These are phyloP conservation scores for Shiraia bambusicola DNA, from an alignment of 2,329 filamentous ascomycete species.

Conservation along the genomic window DNA sequence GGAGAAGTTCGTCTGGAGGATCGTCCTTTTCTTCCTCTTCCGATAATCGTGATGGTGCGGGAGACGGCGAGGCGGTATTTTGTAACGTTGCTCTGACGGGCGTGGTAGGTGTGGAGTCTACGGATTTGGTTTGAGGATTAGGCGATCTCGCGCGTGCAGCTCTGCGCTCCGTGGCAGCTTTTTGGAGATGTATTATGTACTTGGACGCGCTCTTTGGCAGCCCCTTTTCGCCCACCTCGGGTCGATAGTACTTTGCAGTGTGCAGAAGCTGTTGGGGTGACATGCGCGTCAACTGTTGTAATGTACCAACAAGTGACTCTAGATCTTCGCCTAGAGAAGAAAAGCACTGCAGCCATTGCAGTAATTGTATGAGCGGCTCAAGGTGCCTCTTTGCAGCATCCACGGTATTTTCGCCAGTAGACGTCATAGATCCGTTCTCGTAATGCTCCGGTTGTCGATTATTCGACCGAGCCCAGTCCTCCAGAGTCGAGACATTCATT, in stretches of 20 bases:
- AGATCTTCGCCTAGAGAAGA: conserved; percentile 90
- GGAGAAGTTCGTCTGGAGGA: conserved; percentile 70
- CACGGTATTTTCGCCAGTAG: conserved; percentile 81
- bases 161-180: conserved; percentile 61
- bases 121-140: conserved; percentile 40
- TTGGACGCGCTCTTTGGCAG: conserved; percentile 85
- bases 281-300: conserved; percentile 83
- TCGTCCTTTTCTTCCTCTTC: conserved; percentile 66
- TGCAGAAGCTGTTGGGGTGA: conserved; percentile 89
- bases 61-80: conserved; percentile 29
- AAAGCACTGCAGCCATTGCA: conserved; percentile 98
- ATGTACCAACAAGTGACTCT: conserved; percentile 81
- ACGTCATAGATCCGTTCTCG: conserved; percentile 83
- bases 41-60: conserved; percentile 36
- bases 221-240: conserved; percentile 92
- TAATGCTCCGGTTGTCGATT: conserved; percentile 95
- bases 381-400: conserved; percentile 83
- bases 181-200: conserved; percentile 78
- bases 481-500: conserved; percentile 94
- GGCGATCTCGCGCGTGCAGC: conserved; percentile 36
- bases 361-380: conserved; percentile 84
- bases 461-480: conserved; percentile 94
- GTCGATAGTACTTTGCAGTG: conserved; percentile 86
- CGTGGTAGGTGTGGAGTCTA: conserved; percentile 34
- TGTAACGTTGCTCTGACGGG: conserved; percentile 32